Conservation (phyloP, 2,329 filamentous ascomycete species). For the Metarhizium sp. region DNA sequence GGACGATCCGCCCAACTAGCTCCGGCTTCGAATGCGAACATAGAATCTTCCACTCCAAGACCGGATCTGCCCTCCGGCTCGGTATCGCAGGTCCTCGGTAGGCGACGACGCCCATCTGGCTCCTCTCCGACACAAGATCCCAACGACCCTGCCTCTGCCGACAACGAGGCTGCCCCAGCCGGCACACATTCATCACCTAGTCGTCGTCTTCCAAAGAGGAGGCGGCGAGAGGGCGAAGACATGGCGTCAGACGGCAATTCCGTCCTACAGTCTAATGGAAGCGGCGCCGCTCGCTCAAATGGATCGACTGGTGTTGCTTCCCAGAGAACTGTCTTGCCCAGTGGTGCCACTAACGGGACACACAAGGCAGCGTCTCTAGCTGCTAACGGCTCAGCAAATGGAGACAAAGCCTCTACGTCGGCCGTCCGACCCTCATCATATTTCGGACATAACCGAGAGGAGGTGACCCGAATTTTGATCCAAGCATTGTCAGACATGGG, state of each 20-base stretch:
- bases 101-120: conserved; percentile 41
- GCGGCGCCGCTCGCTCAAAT: conserved; percentile 27
- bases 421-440: conserved; percentile 37
- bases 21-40: conserved; percentile 27
- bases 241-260: conserved; percentile 55
- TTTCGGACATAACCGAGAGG: conserved; percentile 81
- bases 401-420: conserved; percentile 13
- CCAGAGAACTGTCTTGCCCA: conserved; percentile 13
- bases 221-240: conserved; percentile 45
- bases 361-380: conserved; percentile 31
- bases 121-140: conserved; percentile 26
- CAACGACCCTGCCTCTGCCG: conserved; percentile 14
- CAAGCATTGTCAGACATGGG: conserved; percentile 86
- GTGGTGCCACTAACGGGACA: conserved; percentile 34
- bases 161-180: conserved; percentile 11
- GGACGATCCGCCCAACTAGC: conserved; percentile 16
- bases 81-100: conserved; percentile 37
- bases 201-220: conserved; percentile 31
- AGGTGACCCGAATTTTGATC: conserved; percentile 86
- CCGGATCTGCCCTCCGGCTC: conserved; percentile 15
- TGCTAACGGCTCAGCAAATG: conserved; percentile 45
- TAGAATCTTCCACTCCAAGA: conserved; percentile 27
- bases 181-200: conserved; percentile 7
- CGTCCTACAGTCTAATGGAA: conserved; percentile 45
- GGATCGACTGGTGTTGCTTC: conserved; percentile 28